Conservation (phyloP, 2,329 filamentous ascomycete genomes). For the Plectosphaerella sp. region DNA sequence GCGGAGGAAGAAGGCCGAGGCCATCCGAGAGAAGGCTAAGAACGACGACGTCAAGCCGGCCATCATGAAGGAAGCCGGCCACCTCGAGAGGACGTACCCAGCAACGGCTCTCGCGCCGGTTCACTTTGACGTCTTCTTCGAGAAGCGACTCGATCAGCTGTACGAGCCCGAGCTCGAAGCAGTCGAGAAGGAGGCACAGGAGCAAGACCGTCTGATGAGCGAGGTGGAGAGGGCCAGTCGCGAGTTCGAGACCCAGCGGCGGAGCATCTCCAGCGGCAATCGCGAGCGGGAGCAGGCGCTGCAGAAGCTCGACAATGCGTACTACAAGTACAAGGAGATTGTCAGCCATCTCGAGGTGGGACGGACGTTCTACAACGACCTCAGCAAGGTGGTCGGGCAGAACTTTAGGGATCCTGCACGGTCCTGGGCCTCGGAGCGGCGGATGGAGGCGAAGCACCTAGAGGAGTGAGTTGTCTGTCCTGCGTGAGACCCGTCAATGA, state of each 20-base stretch:
- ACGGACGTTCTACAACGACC: constrained; percentile 94
- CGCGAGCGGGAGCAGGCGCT: constrained; percentile 78
- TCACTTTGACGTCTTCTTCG: constrained; percentile 90
- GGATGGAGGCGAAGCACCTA: constrained; percentile 73
- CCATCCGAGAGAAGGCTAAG: constrained; percentile 72
- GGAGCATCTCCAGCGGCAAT: constrained; percentile 59
- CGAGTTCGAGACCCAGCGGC: constrained; percentile 69
- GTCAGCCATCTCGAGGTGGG: constrained; percentile 87
- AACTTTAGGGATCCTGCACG: constrained; percentile 76
- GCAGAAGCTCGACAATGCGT: constrained; percentile 85
- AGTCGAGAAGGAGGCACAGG: constrained; percentile 65
- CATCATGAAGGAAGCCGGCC: constrained; percentile 75
- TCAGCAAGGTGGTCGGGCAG: constrained; percentile 76
- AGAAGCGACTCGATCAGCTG: constrained; percentile 66
- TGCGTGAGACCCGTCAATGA: not conserved
- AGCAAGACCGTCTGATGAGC: constrained; percentile 68
- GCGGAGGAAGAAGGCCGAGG: constrained; percentile 73
- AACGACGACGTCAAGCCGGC: constrained; percentile 85
- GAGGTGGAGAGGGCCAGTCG: constrained; percentile 72
- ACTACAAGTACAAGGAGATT: constrained; percentile 95
- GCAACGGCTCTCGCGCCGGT: constrained; percentile 80
- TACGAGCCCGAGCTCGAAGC: constrained; percentile 77
- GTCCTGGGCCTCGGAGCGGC: constrained; percentile 73
- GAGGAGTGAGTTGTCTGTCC: constrained; percentile 59
- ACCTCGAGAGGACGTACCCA: constrained; percentile 80